phyloP scores from a whole-genome alignment of 2,329 filamentous ascomycete genomes.

The Calonectria henricotiae region DNA sequence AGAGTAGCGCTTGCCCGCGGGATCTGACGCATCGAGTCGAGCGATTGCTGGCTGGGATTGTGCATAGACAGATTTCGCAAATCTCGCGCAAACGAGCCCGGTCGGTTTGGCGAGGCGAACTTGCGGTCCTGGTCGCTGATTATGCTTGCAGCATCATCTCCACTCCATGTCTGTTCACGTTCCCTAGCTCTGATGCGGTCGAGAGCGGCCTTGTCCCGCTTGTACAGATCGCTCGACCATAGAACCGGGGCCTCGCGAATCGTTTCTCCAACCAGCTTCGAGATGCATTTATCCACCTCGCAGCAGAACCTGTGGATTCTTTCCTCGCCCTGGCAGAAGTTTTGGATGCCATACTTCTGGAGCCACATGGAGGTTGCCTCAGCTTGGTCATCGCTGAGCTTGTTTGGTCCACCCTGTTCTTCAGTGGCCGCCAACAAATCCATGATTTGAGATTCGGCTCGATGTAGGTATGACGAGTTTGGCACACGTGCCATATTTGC shows the following conservation, averaged over 20 bases:
- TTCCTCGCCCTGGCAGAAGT: constrained; percentile 96
- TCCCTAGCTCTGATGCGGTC: constrained; percentile 66
- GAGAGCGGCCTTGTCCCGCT: constrained; percentile 79
- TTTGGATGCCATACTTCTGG: constrained; percentile 85
- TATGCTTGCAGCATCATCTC: constrained; percentile 69
- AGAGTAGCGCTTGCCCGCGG: constrained; percentile 72
- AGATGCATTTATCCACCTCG: constrained; percentile 89
- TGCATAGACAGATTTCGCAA: constrained; percentile 73
- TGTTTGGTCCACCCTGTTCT: constrained; percentile 92
- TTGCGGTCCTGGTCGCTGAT: constrained; percentile 71
- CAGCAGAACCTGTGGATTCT: constrained; percentile 94
- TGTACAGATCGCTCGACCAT: constrained; percentile 93
- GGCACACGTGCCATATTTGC: constrained; percentile 66
- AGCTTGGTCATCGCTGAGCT: constrained; percentile 95
- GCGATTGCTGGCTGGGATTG: constrained; percentile 79
- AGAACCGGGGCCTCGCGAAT: constrained; percentile 89
- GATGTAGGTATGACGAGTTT: constrained; percentile 79
- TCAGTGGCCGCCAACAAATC: constrained; percentile 88
- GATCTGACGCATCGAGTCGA: constrained; percentile 79
- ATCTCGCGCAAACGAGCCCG: constrained; percentile 71
- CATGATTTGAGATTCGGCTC: constrained; percentile 87
- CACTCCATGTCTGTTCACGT: constrained; percentile 63
- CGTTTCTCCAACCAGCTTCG: constrained; percentile 87
- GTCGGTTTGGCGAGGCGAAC: constrained; percentile 62
- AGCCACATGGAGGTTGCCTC: constrained; percentile 90